Base-by-base conservation (phyloP, 441 rosid genomes). In the Syzygium syzygioides region DNA sequence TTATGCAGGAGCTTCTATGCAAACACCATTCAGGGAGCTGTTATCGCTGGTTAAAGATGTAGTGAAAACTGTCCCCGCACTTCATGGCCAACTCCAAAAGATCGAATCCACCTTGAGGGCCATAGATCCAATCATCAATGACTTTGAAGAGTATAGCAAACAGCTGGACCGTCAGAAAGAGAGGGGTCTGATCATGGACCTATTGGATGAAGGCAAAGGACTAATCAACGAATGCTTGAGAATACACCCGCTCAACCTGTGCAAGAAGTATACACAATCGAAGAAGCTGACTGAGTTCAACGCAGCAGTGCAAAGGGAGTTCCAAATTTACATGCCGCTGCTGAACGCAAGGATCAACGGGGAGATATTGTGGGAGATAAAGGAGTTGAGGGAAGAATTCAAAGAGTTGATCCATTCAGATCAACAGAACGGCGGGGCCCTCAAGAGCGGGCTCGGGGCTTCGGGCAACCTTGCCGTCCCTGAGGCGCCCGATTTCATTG, bases 401-500 rank as follows among this genome's bases (percentile, higher is more conserved):
- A 48, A 57, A 20, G 56, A 55, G 18, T 34, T 79, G 4, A 18
- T 32, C 4, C 4, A 14, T 48, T 32, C 57, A 23, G 19, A 1
- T 9, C 13, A 57, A 26, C 41, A 1, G 2, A 48, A 48, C 10
- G 25, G 26, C 45, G 84, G 84, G 23, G 84, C 50, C 50, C 14
- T 37, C 25, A 4, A 17, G 20, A 18, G 84, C 4, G 84, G 20
- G 57, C 18, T 11, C 48, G 84, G 52, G 9, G 86, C 37, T 48
- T 79, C 26, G 17, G 86, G 54, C 50, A 80, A 55, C 56, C 86
- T 85, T 48, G 87, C 64, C 0, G 85, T 30, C 45, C 90, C 88
- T 19, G 23, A 85, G 62, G 68, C 85, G 37, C 87, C 90, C 9
- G 85, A 86, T 23, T 54, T 86, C 76, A 55, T 88, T 56, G 90